Base-by-base conservation (phyloP, 441 rosid species). In the Erodium moschatum region DNA sequence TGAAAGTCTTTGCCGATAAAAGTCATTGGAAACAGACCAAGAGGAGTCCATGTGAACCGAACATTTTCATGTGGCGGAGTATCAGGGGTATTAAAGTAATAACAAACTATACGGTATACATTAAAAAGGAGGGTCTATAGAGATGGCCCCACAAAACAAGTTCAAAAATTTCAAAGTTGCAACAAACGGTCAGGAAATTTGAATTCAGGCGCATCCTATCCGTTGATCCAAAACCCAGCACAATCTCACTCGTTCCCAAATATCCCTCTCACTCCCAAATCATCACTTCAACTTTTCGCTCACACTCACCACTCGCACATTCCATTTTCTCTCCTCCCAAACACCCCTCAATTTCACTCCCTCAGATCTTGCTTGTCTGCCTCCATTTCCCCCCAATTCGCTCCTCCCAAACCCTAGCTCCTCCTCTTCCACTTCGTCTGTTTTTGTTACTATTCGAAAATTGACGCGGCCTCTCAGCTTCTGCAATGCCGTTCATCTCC, bases 401-500 rank as follows among this genome's bases (percentile, higher is more conserved):
- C 33, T n/a, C n/a, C 15, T 21, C 6, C 66, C 16, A 64, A 68
- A 52, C 61, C 52, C 70, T 64, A 50, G 21, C n/a, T n/a, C n/a
- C 64, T 20, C 27, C 33, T 13, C 35, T 4, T 61, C 33, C 64
- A 61, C 33, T 61, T 61, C 0, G 33, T 9, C 31, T 60, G 64
- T 27, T 60, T 60, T 12, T 8, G 9, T 11, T 31, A 20, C 21
- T 24, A n/a, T 21, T 24, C 13, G 64, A 21, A 21, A 27, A 0
- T 61, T 27, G 31, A 60, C 50, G 18, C 50, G 24, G 4, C 65
- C 31, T 33, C n/a, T 6, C 27, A 35, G 20, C 56, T 19, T 38
- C 69, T 15, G 31, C 35, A 67, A 91, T 91, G 97, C 91, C 97
- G 77, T 86, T 91, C 68, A 74, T 88, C 16, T 83, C 89, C 4